Conservation (phyloP, 257 asterid species). For the Gardenia jasminoides region DNA sequence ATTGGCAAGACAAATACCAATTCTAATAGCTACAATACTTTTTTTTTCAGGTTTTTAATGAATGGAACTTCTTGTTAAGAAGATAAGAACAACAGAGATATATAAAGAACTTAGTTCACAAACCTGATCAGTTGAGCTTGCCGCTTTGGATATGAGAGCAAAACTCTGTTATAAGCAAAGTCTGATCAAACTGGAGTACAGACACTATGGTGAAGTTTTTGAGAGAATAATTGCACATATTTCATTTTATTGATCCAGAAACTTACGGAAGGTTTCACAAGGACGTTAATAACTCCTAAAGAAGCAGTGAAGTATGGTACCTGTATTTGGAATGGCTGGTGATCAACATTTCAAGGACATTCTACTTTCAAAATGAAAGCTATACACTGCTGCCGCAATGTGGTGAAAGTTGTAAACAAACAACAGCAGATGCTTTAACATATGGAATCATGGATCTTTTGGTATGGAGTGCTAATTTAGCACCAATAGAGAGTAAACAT, state of each 20-base stretch:
- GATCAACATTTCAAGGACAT: conserved; percentile 11
- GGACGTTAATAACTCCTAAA: conserved; percentile 76
- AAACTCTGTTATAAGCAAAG: conserved; percentile 52
- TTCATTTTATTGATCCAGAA: not conserved
- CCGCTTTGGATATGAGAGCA: conserved; percentile 75
- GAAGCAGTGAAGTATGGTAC: conserved; percentile 86
- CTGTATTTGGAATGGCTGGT: conserved; percentile 38
- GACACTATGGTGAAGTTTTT: not conserved
- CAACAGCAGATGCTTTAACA: not conserved
- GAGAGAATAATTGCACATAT: not conserved
- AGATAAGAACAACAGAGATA: not conserved
- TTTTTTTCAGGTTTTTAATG: not conserved
- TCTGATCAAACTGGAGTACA: conserved; percentile 15
- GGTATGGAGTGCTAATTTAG: not conserved
- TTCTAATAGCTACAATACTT: not conserved
- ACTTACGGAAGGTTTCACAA: conserved; percentile 93
- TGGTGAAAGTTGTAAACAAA: not conserved
- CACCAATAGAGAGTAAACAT: not conserved
- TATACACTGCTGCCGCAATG: not conserved
- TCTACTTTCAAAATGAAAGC: not conserved
- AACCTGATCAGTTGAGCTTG: conserved; percentile 80
- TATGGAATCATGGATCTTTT: too few relatives aligned
- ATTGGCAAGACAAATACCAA: not conserved
- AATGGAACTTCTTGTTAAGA: not conserved
- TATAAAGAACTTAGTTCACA: conserved; percentile 9